Evolutionary conservation across 129 eudicot species (phyloP), one percentile per base, ranked within the genome.

Genomic region (Arctium lappa): DNA sequence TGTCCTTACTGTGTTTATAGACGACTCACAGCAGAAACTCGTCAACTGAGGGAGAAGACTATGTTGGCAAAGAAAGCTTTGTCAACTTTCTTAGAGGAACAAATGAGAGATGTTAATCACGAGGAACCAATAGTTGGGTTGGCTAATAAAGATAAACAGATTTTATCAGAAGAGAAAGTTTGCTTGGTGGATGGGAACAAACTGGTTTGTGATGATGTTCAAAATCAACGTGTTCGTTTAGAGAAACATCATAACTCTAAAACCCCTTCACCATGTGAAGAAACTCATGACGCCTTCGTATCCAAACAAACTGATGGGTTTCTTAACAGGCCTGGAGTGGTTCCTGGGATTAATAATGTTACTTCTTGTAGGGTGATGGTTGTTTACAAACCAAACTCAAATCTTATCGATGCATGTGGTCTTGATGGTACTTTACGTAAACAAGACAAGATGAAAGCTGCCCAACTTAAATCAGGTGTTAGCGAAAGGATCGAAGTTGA

Each of bases 1-100:
- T 93, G 97, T 85, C 92, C 97, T 16, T 93, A 88, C 66, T 93
- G 97, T 85, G 36, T 71, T 31, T 93, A 88, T 69, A 89, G 79
- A 76, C 80, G 40, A 73, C 76, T 86, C 39, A 22, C 81, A 6
- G 37, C 72, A 76, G 88, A 89, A 36, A 29, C 68, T 2, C 10
- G 44, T 65, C 80, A 16, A 81, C 79, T 89, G 9, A 84, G 85
- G 83, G 79, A 84, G 30, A 71, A 82, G 79, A 90, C 86, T 74
- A 66, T 85, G 80, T 44, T 84, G 76, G 87, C 86, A 29, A 88
- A 89, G 89, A 80, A 86, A 81, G 80, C 40, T 27, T 85, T 89
- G 76, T 84, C 91, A 18, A 44, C n/a, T 36, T 92, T 86, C 75
- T 84, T 92, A 36, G 88, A 79, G 77, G 79, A 81, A 53, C 60